Evolutionary conservation across 108 stramenopile genomes (phyloP).

Genomic region (Schizochytrium sp.): DNA sequence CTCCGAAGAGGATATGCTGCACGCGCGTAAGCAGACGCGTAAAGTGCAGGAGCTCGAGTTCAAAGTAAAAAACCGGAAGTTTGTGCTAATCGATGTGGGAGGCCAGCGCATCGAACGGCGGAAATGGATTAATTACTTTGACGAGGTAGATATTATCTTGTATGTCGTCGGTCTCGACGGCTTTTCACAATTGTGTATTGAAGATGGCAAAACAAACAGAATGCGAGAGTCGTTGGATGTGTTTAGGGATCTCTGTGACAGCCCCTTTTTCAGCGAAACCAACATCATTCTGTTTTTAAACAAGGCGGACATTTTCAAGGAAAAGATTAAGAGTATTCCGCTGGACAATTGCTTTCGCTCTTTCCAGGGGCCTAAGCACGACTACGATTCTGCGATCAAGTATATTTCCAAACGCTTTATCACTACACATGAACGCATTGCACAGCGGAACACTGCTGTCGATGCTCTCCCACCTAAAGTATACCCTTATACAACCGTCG

Average conservation of each 20-base stretch:
- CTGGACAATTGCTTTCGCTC: conserved; percentile 12
- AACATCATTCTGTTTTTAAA: conserved; percentile 77
- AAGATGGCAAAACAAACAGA: conserved; percentile 66
- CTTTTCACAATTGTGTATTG: conserved; percentile 76
- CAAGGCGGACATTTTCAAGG: conserved; percentile 76
- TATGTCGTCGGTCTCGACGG: conserved; percentile 77
- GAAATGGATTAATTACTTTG: conserved; percentile 80
- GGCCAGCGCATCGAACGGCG: conserved; percentile 79
- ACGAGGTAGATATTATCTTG: conserved; percentile 75
- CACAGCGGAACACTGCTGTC: neutral
- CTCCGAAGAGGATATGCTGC: conserved; percentile 73
- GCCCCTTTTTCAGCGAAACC: conserved; percentile 73
- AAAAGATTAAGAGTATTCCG: conserved; percentile 59
- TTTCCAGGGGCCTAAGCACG: neutral
- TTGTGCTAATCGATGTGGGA: conserved; percentile 79
- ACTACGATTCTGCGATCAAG: conserved; percentile 49
- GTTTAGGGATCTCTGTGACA: conserved; percentile 76
- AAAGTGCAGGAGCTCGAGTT: conserved; percentile 72
- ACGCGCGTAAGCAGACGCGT: conserved; percentile 75
- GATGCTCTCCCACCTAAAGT: conserved; percentile 67
- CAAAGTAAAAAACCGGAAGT: conserved; percentile 72
- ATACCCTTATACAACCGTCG: conserved; percentile 77
- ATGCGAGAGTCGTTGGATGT: conserved; percentile 75
- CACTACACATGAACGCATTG: neutral
- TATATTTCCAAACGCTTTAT: conserved; percentile 62